Evolutionary conservation across 352 stramenopile genomes (phyloP).

Genomic region (Halophytophthora polymorphica): DNA sequence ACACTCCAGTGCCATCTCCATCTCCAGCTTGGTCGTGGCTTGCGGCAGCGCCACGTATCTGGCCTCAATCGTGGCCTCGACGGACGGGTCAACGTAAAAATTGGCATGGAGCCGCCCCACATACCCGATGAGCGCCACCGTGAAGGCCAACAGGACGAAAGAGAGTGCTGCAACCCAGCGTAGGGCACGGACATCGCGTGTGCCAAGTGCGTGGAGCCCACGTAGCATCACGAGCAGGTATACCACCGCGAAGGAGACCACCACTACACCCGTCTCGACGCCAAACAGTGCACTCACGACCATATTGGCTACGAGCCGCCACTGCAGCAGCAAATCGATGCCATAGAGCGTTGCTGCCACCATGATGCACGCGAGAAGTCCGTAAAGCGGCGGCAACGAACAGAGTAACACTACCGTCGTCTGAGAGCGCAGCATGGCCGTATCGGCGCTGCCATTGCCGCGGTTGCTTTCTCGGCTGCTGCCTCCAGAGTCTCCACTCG

Average conservation of each 20-base stretch:
- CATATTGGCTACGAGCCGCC: slow-evolving; percentile 31
- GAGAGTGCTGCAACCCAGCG: slow-evolving; percentile 30
- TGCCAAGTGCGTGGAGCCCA: slow-evolving; percentile 22
- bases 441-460: slow-evolving; percentile 12
- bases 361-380: slow-evolving; percentile 21
- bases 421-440: slow-evolving; percentile 28
- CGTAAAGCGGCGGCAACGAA: slow-evolving; percentile 35
- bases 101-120: slow-evolving; percentile 27
- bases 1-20: slow-evolving; percentile 47
- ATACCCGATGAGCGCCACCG: slow-evolving; percentile 25
- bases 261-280: slow-evolving; percentile 29
- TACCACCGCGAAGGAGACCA: slow-evolving; percentile 10
- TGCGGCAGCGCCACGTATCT: slow-evolving; percentile 28
- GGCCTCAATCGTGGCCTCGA: slow-evolving; percentile 27
- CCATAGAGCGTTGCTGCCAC: slow-evolving; percentile 30
- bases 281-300: slow-evolving; percentile 37
- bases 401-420: slow-evolving; percentile 33
- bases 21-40: slow-evolving; percentile 12
- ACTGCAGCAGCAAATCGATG: slow-evolving; percentile 38
- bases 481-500: slow-evolving; percentile 4
- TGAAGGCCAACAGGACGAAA: slow-evolving; percentile 30
- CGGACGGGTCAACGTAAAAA: slow-evolving; percentile 31
- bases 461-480: slow-evolving; percentile 8
- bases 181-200: slow-evolving; percentile 27
- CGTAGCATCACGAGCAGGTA: slow-evolving; percentile 31